These are phyloP conservation scores for Sordaria brevicollis DNA, from an alignment of 495 filamentous ascomycete species.

Conservation along the genomic window DNA sequence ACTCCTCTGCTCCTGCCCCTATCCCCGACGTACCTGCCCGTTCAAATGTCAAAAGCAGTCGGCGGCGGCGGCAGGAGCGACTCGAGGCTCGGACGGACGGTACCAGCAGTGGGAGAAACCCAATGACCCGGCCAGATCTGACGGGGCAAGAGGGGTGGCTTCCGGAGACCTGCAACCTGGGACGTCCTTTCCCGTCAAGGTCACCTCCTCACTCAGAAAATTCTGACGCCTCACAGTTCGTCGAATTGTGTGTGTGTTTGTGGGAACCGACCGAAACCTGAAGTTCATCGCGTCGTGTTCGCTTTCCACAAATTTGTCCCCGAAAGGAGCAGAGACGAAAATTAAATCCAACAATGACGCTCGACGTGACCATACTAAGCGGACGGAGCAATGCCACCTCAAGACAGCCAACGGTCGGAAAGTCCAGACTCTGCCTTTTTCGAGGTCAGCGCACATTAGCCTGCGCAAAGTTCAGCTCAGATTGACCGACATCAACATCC, in stretches of 20 bases:
- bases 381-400: neutral
- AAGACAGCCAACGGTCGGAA: neutral
- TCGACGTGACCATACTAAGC: neutral
- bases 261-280: neutral
- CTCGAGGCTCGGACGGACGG: neutral
- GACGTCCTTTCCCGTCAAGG: neutral
- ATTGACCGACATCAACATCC: neutral
- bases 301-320: neutral
- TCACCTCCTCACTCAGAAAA: neutral
- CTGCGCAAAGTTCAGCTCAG: neutral
- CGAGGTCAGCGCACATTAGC: neutral
- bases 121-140: neutral
- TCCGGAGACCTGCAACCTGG: neutral
- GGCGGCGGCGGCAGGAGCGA: neutral
- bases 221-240: neutral
- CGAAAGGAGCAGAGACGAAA: neutral
- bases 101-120: neutral
- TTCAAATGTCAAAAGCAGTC: neutral
- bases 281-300: neutral
- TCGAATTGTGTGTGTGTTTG: neutral
- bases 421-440: neutral
- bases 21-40: neutral
- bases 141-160: neutral
- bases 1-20: neutral
- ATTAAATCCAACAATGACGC: neutral